A percentile compares a stretch with the other conserved stretches of the same genome.
phyloP scores from a whole-genome alignment of 2,329 filamentous ascomycete genomes.

The Nakataea oryzae region DNA sequence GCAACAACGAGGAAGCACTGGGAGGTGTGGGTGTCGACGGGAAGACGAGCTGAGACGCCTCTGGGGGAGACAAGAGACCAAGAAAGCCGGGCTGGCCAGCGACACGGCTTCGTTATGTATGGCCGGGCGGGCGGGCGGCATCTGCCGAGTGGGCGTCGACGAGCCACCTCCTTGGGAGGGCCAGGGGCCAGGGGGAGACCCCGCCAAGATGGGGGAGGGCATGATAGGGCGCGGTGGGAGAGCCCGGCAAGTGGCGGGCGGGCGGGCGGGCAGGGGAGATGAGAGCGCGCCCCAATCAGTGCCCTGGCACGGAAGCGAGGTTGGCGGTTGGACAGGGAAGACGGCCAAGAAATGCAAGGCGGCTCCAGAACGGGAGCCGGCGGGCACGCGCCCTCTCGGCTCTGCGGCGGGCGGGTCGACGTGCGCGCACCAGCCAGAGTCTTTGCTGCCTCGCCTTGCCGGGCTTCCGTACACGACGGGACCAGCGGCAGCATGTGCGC shows the following conservation, averaged over 20 bases:
- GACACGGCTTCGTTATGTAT: neutral
- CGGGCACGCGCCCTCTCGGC: too few relatives aligned
- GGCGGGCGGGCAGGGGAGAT: too few relatives aligned
- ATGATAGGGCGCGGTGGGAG: neutral
- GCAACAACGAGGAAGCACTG: neutral
- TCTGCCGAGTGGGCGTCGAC: constrained; percentile 56
- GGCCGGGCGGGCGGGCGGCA: constrained; percentile 25
- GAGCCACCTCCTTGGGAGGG: constrained; percentile 58
- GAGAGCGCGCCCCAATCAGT: neutral
- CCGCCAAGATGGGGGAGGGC: neutral
- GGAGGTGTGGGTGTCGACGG: neutral
- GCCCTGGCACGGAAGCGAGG: neutral
- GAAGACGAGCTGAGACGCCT: neutral
- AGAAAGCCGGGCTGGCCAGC: neutral
- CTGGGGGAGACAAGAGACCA: neutral
- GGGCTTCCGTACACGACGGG: too few relatives aligned
- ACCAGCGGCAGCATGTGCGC: too few relatives aligned
- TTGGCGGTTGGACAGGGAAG: neutral
- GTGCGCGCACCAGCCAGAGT: too few relatives aligned
- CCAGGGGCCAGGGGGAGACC: neutral
- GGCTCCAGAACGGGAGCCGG: neutral
- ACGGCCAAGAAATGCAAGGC: neutral
- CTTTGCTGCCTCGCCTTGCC: too few relatives aligned
- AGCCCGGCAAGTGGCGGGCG: too few relatives aligned
- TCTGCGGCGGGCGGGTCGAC: too few relatives aligned